Percentiles rank a stretch among this genome's conserved stretches.
Conservation (phyloP, 164 flowering plant species). For the Warburgia ugandensis region DNA sequence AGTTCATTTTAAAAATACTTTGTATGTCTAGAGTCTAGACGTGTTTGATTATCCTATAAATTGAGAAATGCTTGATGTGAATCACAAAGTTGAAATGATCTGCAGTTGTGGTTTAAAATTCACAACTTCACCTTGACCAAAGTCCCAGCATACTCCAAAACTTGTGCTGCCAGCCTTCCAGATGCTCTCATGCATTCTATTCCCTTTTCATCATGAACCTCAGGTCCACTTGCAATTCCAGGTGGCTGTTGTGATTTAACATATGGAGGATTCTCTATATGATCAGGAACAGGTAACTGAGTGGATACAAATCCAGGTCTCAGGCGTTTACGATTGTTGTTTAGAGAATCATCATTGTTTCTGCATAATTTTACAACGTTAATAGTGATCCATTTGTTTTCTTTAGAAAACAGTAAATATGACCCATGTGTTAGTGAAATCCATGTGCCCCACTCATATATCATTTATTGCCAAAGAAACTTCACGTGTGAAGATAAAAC, state of each 20-base stretch:
- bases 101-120: background rate
- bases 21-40: too few species aligned
- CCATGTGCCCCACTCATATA: too few species aligned
- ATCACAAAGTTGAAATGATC: too few species aligned
- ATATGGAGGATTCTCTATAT: slow-evolving; percentile 76
- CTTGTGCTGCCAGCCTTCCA: slow-evolving; percentile 90
- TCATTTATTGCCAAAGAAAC: too few species aligned
- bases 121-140: slow-evolving; percentile 67
- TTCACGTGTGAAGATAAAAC: too few species aligned
- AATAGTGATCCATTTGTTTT: background rate
- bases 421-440: background rate
- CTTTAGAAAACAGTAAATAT: background rate
- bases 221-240: slow-evolving; percentile 66
- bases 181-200: slow-evolving; percentile 92
- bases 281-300: slow-evolving; percentile 64
- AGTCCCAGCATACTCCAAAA: slow-evolving; percentile 89
- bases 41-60: too few species aligned
- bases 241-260: slow-evolving; percentile 45
- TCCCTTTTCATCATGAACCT: slow-evolving; percentile 80
- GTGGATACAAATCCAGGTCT: slow-evolving; percentile 87
- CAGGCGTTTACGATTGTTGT: slow-evolving; percentile 46
- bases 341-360: slow-evolving; percentile 17
- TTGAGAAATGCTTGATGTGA: too few species aligned
- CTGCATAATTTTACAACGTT: slow-evolving; percentile 22
- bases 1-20: too few species aligned